Conservation (phyloP, 2,329 filamentous ascomycete genomes). For the Trichoderma koningiopsis region DNA sequence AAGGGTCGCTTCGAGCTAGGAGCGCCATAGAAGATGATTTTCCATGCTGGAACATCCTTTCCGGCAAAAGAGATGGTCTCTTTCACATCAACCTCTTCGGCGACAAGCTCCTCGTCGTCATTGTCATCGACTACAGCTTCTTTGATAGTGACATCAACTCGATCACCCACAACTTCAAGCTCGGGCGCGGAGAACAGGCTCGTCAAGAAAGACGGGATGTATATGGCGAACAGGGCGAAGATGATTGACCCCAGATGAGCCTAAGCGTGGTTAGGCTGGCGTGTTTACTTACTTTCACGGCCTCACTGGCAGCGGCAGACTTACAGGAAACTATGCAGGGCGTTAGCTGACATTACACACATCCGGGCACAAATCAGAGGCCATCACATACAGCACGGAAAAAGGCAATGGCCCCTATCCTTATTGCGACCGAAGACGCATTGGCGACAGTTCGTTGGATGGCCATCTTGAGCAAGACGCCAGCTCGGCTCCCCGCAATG, state of each 20-base stretch:
- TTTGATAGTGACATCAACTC: constrained; percentile 58
- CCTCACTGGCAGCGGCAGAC: constrained; percentile 23
- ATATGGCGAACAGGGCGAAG: constrained; percentile 66
- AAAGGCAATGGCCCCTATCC: constrained; percentile 42
- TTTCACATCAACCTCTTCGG: constrained; percentile 60
- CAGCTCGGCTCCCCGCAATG: neutral
- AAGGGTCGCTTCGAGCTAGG: constrained; percentile 71
- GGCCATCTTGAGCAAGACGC: constrained; percentile 32
- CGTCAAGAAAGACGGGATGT: constrained; percentile 63
- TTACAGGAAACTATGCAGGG: constrained; percentile 41
- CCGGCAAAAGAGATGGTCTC: constrained; percentile 64
- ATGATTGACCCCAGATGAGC: constrained; percentile 54
- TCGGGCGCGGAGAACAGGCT: constrained; percentile 59
- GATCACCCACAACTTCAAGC: constrained; percentile 61
- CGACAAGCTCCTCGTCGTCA: constrained; percentile 41
- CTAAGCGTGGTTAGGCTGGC: constrained; percentile 32
- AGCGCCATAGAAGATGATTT: constrained; percentile 72
- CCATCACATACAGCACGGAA: constrained; percentile 41
- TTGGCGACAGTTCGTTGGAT: constrained; percentile 38
- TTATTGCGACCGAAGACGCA: constrained; percentile 42
- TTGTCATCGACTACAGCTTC: constrained; percentile 45
- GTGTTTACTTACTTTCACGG: constrained; percentile 17
- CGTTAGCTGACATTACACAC: constrained; percentile 25
- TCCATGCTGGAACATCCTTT: constrained; percentile 58
- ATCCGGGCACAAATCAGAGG: neutral